Conservation (phyloP, 176 grass and related monocot species). For the Poa pratensis region DNA sequence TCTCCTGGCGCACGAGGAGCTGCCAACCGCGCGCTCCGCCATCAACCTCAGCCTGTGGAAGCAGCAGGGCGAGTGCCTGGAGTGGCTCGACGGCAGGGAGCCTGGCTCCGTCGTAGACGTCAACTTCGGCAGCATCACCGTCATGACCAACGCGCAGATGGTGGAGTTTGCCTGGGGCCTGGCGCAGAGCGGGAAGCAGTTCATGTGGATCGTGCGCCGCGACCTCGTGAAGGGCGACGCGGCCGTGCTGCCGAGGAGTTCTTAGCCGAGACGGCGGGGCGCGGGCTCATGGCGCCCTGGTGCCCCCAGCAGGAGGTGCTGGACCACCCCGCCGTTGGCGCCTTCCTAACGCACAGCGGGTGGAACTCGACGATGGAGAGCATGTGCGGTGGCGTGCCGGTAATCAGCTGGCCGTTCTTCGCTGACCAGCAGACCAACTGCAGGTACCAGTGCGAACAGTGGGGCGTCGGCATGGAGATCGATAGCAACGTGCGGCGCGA, state of each 20-base stretch:
- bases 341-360: slow-evolving; percentile 78
- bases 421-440: slow-evolving; percentile 86
- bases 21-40: slow-evolving; percentile 38
- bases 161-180: slow-evolving; percentile 86
- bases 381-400: slow-evolving; percentile 70
- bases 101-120: slow-evolving; percentile 67
- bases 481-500: slow-evolving; percentile 61
- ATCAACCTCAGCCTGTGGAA: slow-evolving; percentile 66
- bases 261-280: slow-evolving; percentile 48
- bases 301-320: slow-evolving; percentile 83
- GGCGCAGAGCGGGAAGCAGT: slow-evolving; percentile 62
- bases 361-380: slow-evolving; percentile 83
- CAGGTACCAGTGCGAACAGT: slow-evolving; percentile 64
- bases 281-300: slow-evolving; percentile 66
- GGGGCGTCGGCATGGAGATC: slow-evolving; percentile 88
- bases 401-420: slow-evolving; percentile 90
- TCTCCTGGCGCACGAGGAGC: slow-evolving; percentile 46
- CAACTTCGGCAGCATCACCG: slow-evolving; percentile 84
- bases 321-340: slow-evolving; percentile 57
- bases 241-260: slow-evolving; percentile 64
- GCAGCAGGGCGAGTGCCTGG: slow-evolving; percentile 58
- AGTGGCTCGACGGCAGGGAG: slow-evolving; percentile 60
- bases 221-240: slow-evolving; percentile 72
- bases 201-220: slow-evolving; percentile 77
- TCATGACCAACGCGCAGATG: slow-evolving; percentile 65